phyloP scores from a whole-genome alignment of 768 basidiomycete species.

The Pleurotus platypus region DNA sequence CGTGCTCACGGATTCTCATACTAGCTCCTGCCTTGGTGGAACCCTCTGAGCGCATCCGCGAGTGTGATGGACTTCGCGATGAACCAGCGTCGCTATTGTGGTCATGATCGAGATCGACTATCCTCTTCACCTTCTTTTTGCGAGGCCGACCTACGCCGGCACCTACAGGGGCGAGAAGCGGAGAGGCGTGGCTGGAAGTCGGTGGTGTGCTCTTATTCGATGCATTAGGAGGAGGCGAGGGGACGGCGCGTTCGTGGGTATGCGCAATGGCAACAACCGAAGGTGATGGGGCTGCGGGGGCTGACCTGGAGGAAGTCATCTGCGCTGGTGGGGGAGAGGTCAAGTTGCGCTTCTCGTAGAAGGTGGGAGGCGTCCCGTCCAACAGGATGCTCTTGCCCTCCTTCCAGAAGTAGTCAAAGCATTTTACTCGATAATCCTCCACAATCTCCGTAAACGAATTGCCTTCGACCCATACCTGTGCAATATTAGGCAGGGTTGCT shows the following conservation, averaged over 20 bases:
- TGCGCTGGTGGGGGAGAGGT: constrained; percentile 46
- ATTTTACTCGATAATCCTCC: constrained; percentile 69
- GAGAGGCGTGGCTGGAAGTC: constrained; percentile 39
- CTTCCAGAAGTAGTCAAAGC: constrained; percentile 81
- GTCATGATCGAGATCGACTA: constrained; percentile 72
- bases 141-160: constrained; percentile 39
- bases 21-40: constrained; percentile 12
- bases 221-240: constrained; percentile 6
- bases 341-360: constrained; percentile 67
- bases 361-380: constrained; percentile 69
- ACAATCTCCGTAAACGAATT: constrained; percentile 79
- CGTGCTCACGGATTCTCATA: constrained; percentile 17
- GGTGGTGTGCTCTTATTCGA: constrained; percentile 15
- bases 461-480: constrained; percentile 79
- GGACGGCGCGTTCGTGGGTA: constrained; percentile 14
- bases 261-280: constrained; percentile 57
- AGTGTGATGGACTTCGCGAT: constrained; percentile 22
- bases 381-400: constrained; percentile 79
- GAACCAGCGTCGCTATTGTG: constrained; percentile 28
- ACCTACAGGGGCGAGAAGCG: constrained; percentile 34
- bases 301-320: constrained; percentile 44
- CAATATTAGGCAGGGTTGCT: constrained; percentile 72
- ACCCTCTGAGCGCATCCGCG: constrained; percentile 28
- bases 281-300: constrained; percentile 52
- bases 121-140: constrained; percentile 66